Base-by-base conservation (phyloP, 495 filamentous ascomycete species). In the Aspergillus biplanus region DNA sequence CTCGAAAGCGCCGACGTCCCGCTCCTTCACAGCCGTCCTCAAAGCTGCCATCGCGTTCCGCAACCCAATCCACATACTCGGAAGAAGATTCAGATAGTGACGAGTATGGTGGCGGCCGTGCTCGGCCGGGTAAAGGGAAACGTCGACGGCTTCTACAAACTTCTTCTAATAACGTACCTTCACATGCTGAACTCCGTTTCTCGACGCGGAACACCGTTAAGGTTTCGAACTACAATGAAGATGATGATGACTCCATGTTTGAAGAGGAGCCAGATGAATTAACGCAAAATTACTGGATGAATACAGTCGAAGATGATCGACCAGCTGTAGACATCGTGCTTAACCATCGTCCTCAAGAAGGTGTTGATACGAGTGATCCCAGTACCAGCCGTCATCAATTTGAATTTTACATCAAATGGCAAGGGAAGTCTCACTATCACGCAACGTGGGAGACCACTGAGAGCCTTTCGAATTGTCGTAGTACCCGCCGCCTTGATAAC, bases 381-480 rank as follows among this genome's bases (percentile, higher is more conserved):
- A 80, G 87, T 57, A 64, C 85, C 44, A 83, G 82, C 21, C 90
- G 90, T 64, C 85, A 92, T 58, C 90, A 97, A 67, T 97, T 92
- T 64, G 90, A 97, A 62, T 99, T 92, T 73, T 92, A 89, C 71
- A 93, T 99, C 68, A 99, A 99, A 81, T 99, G 95, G 95, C 92
- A 97, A 75, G 90, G 86, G 63, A 90, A 92, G 75, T 96, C 95
- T 27, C 91, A 98, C 73, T 91, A 92, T 66, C 95, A 99, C 79
- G 88, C 93, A 33, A 95, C 94, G 3, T 98, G 96, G 96, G 92
- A 97, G 74, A 86, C 86, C 0, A 86, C 88, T 27, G 88, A 91
- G 56, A 82, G 76, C 50, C 82, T 97, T 33, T 70, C 80, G 7
- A 85, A 88, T 50, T 86, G 82, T 69, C 87, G 86, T 49, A 96